Evolutionary conservation across 208 protist genomes (phyloP).

Genomic region (Trypanosomatidae sp.): DNA sequence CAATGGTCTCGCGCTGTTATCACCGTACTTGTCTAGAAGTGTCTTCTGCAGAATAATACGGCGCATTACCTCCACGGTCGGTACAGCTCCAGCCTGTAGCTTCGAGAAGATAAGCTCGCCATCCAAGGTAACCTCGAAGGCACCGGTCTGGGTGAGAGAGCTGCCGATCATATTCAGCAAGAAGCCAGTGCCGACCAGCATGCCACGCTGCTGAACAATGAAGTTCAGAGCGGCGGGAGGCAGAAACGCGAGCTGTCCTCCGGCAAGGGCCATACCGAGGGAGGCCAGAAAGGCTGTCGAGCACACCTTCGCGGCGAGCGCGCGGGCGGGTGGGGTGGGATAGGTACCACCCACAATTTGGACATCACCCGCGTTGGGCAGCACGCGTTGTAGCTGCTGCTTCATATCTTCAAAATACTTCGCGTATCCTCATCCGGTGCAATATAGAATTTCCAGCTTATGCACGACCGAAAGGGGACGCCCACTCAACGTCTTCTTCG

Average conservation of each 20-base stretch:
- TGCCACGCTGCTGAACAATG: constrained; percentile 37
- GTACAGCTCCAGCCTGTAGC: constrained; percentile 42
- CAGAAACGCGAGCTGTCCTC: constrained; percentile 34
- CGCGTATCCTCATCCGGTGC: constrained; percentile 78
- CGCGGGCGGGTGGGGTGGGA: constrained; percentile 39
- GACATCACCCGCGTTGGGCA: constrained; percentile 42
- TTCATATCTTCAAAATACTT: constrained; percentile 76
- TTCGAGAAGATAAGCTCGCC: constrained; percentile 67
- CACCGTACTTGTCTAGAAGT: constrained; percentile 33
- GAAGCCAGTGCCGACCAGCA: constrained; percentile 52
- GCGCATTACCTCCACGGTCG: constrained; percentile 25
- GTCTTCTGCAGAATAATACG: constrained; percentile 40
- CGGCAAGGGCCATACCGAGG: constrained; percentile 36
- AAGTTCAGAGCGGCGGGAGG: constrained; percentile 32
- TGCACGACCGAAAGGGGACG: constrained; percentile 8
- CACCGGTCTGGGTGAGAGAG: constrained; percentile 47
- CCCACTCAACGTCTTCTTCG: neutral
- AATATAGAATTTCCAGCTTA: constrained; percentile 53
- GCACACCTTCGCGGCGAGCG: constrained; percentile 30
- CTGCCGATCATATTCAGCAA: constrained; percentile 58
- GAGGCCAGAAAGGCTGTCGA: constrained; percentile 37
- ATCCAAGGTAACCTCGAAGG: constrained; percentile 77
- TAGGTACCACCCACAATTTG: constrained; percentile 45
- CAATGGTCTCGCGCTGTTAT: constrained; percentile 2
- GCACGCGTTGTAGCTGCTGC: constrained; percentile 30